A percentile compares a stretch with the other conserved stretches of the same genome.
Evolutionary conservation across 352 stramenopile species (phyloP).

Genomic region (Albugo laibachii): DNA sequence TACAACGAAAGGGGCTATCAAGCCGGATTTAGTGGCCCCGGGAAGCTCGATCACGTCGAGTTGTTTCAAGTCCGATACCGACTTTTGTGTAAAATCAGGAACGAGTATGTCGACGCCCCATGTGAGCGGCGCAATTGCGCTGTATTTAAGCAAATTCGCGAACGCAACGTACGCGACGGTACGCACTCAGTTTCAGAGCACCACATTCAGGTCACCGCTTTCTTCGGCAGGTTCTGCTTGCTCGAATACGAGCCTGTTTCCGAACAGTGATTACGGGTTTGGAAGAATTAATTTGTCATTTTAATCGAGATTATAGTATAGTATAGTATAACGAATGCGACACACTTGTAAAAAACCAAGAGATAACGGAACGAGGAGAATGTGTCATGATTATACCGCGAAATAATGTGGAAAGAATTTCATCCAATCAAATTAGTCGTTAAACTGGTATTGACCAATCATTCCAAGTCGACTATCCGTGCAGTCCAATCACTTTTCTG

Average conservation of each 20-base stretch:
- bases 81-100: slow-evolving; percentile 21
- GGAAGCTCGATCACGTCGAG: slow-evolving; percentile 18
- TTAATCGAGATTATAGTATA: too few species aligned
- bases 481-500: too few species aligned
- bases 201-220: slow-evolving; percentile 5
- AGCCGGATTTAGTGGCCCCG: slow-evolving; percentile 22
- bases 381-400: too few species aligned
- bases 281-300: slow-evolving; percentile 7
- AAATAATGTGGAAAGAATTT: too few species aligned
- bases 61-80: slow-evolving; percentile 13
- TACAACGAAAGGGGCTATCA: slow-evolving; percentile 13
- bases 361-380: too few species aligned
- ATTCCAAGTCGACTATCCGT: too few species aligned
- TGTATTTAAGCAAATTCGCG: slow-evolving; percentile 18
- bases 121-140: slow-evolving; percentile 22
- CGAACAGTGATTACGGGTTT: slow-evolving; percentile 16
- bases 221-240: background rate
- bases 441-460: too few species aligned
- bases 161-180: slow-evolving; percentile 11
- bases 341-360: too few species aligned
- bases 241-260: slow-evolving; percentile 1
- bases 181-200: slow-evolving; percentile 3
- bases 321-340: too few species aligned
- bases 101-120: slow-evolving; percentile 37
- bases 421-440: too few species aligned